These are phyloP conservation scores for Candida yuanshanica DNA, from an alignment of 805 yeast species.

Conservation along the genomic window DNA sequence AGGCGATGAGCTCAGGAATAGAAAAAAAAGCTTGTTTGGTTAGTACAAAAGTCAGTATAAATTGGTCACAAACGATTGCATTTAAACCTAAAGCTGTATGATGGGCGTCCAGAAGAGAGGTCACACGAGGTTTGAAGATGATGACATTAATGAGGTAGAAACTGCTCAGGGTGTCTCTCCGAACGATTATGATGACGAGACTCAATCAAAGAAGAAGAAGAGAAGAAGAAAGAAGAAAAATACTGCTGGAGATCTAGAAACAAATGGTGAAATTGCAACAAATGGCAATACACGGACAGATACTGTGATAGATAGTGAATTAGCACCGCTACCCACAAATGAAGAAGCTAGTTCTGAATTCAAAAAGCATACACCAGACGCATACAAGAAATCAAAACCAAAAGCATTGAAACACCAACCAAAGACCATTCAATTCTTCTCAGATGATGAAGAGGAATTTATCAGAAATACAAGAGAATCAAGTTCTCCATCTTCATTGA, in stretches of 20 bases:
- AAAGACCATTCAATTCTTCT: conserved; percentile 31
- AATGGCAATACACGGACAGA: conserved; percentile 2
- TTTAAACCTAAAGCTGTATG: no score
- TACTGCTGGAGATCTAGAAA: not conserved
- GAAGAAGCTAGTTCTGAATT: not conserved
- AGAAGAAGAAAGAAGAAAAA: conserved; percentile 12
- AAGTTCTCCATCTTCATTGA: conserved; percentile 25
- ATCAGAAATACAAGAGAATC: conserved; percentile 12
- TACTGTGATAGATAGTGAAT: not conserved
- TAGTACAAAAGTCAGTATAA: no score
- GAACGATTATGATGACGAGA: not conserved
- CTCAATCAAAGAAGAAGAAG: conserved; percentile 10
- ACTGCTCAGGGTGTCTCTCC: not conserved
- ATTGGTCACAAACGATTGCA: no score
- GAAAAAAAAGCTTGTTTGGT: not conserved
- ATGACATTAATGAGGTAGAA: not conserved
- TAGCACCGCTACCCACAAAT: not conserved
- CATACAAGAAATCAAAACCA: conserved; percentile 7
- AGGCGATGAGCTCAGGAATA: not conserved
- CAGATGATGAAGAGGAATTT: conserved; percentile 31
- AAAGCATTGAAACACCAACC: conserved; percentile 8
- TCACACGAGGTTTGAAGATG: conserved; percentile 8
- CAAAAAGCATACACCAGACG: not conserved
- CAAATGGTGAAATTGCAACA: not conserved
- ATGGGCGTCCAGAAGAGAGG: conserved; percentile 7